A percentile compares a stretch with the other conserved stretches of the same genome.
phyloP scores from a whole-genome alignment of 441 rosid genomes.

The Theobroma grandiflorum region DNA sequence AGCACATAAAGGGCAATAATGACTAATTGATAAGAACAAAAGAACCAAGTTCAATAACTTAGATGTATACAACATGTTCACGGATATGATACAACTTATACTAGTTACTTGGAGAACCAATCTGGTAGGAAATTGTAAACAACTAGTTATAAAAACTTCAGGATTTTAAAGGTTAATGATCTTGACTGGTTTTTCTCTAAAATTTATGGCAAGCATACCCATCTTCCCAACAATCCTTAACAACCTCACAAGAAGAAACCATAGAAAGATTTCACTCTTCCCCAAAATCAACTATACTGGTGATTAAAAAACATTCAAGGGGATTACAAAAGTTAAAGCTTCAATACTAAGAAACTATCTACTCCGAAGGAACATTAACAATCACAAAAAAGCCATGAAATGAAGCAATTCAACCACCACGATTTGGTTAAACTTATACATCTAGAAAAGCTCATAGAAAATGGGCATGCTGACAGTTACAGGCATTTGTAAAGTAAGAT shows the following conservation, averaged over 20 bases:
- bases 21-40: background rate
- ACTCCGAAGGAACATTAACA: background rate
- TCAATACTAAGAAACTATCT: background rate
- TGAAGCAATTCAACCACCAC: background rate
- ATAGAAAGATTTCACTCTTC: background rate
- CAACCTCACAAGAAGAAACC: background rate
- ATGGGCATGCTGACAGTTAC: background rate
- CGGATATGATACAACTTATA: background rate
- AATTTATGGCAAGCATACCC: background rate
- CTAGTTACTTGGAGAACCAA: background rate
- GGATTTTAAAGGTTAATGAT: background rate
- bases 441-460: background rate
- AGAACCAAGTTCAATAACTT: background rate
- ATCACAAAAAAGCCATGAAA: background rate
- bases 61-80: background rate
- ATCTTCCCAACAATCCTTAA: conserved; percentile 1
- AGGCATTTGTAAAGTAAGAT: background rate
- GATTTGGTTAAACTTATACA: background rate
- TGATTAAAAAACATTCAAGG: background rate
- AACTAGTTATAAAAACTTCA: background rate
- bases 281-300: background rate
- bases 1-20: background rate
- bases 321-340: background rate
- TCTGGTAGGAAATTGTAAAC: background rate
- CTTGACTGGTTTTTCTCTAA: background rate